Conservation (phyloP, 768 basidiomycete species). For the Suillus lakei region DNA sequence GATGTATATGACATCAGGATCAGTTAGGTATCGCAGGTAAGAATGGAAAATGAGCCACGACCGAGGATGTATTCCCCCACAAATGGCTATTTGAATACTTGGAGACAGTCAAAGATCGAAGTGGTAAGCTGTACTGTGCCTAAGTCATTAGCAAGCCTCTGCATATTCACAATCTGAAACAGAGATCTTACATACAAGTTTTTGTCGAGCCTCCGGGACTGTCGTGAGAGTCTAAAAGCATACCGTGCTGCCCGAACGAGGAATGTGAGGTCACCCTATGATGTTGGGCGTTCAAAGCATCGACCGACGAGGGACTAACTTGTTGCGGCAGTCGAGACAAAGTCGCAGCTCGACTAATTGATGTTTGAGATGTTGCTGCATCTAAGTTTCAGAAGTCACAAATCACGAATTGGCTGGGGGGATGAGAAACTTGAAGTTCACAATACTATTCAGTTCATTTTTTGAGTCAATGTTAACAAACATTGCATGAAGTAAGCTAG, state of each 20-base stretch:
- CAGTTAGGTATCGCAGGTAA: not conserved
- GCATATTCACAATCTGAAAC: conserved; percentile 2
- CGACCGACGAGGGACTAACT: not conserved
- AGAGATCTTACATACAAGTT: not conserved
- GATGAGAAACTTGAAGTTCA: too few relatives aligned
- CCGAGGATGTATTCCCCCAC: not conserved
- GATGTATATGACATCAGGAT: conserved; percentile 6
- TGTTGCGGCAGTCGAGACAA: too few relatives aligned
- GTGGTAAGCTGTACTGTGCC: conserved; percentile 1
- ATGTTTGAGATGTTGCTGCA: not conserved
- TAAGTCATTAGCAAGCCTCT: conserved; percentile 10
- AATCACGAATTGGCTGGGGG: too few relatives aligned
- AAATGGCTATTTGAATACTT: conserved; percentile 10
- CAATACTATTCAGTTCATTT: too few relatives aligned
- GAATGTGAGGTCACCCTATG: too few relatives aligned
- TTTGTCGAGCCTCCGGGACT: not conserved
- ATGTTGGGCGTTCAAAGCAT: not conserved
- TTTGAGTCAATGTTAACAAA: too few relatives aligned
- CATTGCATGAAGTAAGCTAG: too few relatives aligned
- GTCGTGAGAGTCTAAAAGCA: not conserved
- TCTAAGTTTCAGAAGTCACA: too few relatives aligned
- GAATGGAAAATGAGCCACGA: not conserved
- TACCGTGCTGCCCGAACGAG: not conserved
- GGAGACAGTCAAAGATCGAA: not conserved
- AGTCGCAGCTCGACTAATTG: not conserved